Evolutionary conservation across 352 stramenopile genomes (phyloP), one percentile per base, ranked within the genome.

Genomic region (Globisporangium lucens): DNA sequence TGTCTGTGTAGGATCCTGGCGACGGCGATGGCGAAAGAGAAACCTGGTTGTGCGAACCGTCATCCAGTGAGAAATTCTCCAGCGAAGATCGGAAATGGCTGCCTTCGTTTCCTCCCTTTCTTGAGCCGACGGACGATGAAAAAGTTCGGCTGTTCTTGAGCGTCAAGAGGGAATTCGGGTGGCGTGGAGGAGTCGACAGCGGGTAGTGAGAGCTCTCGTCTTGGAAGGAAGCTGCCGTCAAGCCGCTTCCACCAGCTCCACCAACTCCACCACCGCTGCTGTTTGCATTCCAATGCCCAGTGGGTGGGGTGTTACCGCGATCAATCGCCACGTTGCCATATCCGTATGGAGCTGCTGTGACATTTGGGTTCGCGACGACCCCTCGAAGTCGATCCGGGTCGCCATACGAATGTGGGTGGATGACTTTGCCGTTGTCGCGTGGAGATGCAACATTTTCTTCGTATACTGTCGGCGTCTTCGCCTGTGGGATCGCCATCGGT

Each of bases 291-390:
- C 47, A 68, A 57, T 76, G 20, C 52, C 67, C 15, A 53, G 70
- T 36, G 69, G 70, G 53, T 61, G 78, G 38, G 2, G 60, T 65
- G 30, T 36, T 51, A 4, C 41, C 8, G 74, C 70, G 36, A 64
- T 91, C 78, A 63, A 93, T 87, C 2, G 82, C 74, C 27, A 93
- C 85, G 63, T 93, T 93, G 17, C 82, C 78, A 60, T 93, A 93
- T 22, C 85, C 85, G 58, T 91, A 93, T 3, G 85, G 85, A 5
- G 83, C 85, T 3, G 85, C 71, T 8, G 78, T 81, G 8, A 93
- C 83, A 51, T 93, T 90, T 9, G 82, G 80, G 63, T 93, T 87
- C 1, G 75, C 65, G 9, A 68, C 70, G 13, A 87, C 65, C 13
- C 65, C 67, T 36, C 81, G 76, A 33, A 91, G 56, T 43, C 74